These are phyloP conservation scores for Prunus fruticosa DNA, from an alignment of 306 rosid genomes.

Conservation along the genomic window DNA sequence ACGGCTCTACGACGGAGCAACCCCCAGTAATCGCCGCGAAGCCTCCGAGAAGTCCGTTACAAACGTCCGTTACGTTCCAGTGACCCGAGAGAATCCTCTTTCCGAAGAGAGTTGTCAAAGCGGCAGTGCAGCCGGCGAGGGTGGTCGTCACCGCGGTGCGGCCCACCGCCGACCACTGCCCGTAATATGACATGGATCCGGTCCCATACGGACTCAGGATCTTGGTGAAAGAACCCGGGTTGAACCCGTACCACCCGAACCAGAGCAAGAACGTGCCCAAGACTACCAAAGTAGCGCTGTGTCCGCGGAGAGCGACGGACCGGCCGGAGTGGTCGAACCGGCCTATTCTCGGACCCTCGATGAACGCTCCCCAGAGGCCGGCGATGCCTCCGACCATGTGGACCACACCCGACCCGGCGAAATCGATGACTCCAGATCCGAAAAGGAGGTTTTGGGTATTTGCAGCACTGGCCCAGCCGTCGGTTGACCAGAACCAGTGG, in stretches of 20 bases:
- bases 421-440: slow-evolving; percentile 70
- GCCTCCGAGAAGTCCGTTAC: slow-evolving; percentile 84
- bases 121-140: slow-evolving; percentile 74
- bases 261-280: slow-evolving; percentile 83
- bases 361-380: slow-evolving; percentile 77
- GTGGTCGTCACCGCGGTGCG: slow-evolving; percentile 96
- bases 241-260: slow-evolving; percentile 98
- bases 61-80: slow-evolving; percentile 90
- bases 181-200: slow-evolving; percentile 43
- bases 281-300: slow-evolving; percentile 69
- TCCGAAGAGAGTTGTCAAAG: slow-evolving; percentile 78
- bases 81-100: slow-evolving; percentile 79
- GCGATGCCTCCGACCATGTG: slow-evolving; percentile 92
- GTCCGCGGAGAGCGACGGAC: slow-evolving; percentile 52
- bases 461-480: slow-evolving; percentile 72
- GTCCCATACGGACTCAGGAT: slow-evolving; percentile 35
- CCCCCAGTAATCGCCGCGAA: slow-evolving; percentile 88
- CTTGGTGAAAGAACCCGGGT: slow-evolving; percentile 81
- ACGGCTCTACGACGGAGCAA: slow-evolving; percentile 88
- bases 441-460: slow-evolving; percentile 35
- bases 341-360: slow-evolving; percentile 87
- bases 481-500: slow-evolving; percentile 86
- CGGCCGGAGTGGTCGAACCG: slow-evolving; percentile 64
- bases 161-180: slow-evolving; percentile 90
- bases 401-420: slow-evolving; percentile 92